Evolutionary conservation across 192 early-diverging fungal genomes (phyloP).

Genomic region (Coemansia sp.): DNA sequence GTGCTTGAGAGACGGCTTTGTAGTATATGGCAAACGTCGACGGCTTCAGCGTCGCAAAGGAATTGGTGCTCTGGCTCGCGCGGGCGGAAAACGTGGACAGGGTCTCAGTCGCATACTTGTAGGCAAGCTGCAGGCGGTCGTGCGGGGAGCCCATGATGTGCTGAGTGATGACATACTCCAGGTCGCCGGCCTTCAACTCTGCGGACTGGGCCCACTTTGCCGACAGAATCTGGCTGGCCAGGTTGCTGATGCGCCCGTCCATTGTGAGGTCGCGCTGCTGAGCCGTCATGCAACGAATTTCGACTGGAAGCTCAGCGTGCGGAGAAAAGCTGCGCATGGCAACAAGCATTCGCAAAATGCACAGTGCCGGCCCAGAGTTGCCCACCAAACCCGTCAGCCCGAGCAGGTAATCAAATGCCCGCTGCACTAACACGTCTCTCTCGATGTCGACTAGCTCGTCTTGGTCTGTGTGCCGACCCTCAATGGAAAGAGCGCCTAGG

Average conservation of each 20-base stretch:
- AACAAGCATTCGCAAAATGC: conserved; percentile 34
- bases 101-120: conserved; percentile 22
- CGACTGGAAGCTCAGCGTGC: conserved; percentile 3
- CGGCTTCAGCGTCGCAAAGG: conserved; percentile 8
- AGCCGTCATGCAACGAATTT: conserved; percentile 9
- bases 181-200: conserved; percentile 18
- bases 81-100: conserved; percentile 9
- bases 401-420: conserved; percentile 42
- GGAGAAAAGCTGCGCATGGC: conserved; percentile 23
- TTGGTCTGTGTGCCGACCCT: conserved; percentile 24
- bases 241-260: conserved; percentile 34
- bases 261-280: conserved; percentile 30
- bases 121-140: conserved; percentile 24
- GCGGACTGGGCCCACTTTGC: conserved; percentile 15
- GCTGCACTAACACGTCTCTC: conserved; percentile 17
- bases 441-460: conserved; percentile 20
- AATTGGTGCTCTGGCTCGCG: not conserved
- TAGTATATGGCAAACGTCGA: conserved; percentile 42
- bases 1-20: conserved; percentile 20
- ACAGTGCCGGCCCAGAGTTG: conserved; percentile 9
- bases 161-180: conserved; percentile 31
- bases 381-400: conserved; percentile 12
- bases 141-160: conserved; percentile 38
- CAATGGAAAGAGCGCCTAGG: conserved; percentile 26
- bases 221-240: conserved; percentile 27